These are phyloP conservation scores for Fusarium solani-melongenae DNA, from an alignment of 2,329 filamentous ascomycete genomes.

Conservation along the genomic window DNA sequence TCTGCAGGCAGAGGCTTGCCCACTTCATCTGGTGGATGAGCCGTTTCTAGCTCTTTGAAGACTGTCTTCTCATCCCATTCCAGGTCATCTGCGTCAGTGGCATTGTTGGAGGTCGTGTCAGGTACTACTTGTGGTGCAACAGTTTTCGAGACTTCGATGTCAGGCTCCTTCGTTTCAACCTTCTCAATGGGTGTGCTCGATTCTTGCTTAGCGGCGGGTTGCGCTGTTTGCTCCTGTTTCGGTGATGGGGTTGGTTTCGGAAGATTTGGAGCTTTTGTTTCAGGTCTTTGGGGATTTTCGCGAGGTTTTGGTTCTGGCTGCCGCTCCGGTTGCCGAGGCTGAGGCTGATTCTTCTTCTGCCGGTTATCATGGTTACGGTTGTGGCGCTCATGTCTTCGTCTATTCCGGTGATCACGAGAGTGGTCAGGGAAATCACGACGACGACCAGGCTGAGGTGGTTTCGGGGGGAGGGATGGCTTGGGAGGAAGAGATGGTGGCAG, in stretches of 20 bases:
- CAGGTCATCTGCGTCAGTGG: constrained; percentile 46
- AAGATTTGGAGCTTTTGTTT: constrained; percentile 9
- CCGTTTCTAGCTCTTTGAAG: constrained; percentile 50
- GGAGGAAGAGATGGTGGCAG: constrained; percentile 46
- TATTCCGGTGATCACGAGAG: constrained; percentile 45
- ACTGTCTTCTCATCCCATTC: constrained; percentile 53
- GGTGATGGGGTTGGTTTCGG: constrained; percentile 34
- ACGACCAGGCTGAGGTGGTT: constrained; percentile 41
- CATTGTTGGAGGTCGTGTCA: constrained; percentile 16
- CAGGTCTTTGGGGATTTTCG: constrained; percentile 22
- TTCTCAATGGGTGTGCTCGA: constrained; percentile 9
- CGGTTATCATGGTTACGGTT: constrained; percentile 45
- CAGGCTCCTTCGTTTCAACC: constrained; percentile 16
- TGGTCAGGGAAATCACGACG: constrained; percentile 42
- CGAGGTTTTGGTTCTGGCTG: constrained; percentile 42
- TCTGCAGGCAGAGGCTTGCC: constrained; percentile 56
- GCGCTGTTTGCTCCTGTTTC: constrained; percentile 43
- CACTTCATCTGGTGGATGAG: constrained; percentile 57
- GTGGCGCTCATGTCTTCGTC: constrained; percentile 48
- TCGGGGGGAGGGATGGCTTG: constrained; percentile 48
- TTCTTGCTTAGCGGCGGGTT: constrained; percentile 3
- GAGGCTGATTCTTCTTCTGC: constrained; percentile 39
- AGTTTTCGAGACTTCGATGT: constrained; percentile 10
- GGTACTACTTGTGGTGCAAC: constrained; percentile 11
- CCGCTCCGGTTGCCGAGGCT: constrained; percentile 36